Conservation (phyloP, 2,329 filamentous ascomycete species). For the Ustilaginoidea virens region DNA sequence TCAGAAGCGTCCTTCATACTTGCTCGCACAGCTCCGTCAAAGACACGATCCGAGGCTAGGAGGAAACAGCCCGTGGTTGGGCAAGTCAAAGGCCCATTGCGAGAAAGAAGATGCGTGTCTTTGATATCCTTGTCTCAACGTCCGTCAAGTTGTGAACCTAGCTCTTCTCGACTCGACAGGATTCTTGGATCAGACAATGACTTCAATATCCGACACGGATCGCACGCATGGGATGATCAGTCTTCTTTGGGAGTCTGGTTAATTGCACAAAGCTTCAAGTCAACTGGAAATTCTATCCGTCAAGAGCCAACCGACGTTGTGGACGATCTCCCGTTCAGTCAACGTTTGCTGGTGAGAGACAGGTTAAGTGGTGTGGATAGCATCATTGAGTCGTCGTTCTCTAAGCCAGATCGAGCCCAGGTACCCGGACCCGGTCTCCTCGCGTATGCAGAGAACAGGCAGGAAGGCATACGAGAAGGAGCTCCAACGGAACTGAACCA, state of each 20-base stretch:
- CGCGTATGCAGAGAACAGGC: neutral
- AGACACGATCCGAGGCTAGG: slow-evolving; percentile 1
- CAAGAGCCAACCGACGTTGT: slow-evolving; percentile 6
- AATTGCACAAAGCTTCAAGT: slow-evolving; percentile 17
- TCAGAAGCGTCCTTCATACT: neutral
- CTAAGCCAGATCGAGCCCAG: slow-evolving; percentile 1
- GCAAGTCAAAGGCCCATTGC: neutral
- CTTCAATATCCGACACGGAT: slow-evolving; percentile 14
- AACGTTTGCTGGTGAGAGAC: too few relatives aligned
- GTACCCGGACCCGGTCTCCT: neutral
- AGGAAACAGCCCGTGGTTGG: neutral
- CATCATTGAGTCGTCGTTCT: slow-evolving; percentile 5
- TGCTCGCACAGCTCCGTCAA: neutral
- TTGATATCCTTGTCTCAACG: slow-evolving; percentile 1
- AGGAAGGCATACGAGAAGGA: too few relatives aligned
- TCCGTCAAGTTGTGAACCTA: slow-evolving; percentile 3
- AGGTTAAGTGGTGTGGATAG: slow-evolving; percentile 5
- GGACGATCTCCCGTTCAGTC: neutral
- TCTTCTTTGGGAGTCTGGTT: slow-evolving; percentile 22
- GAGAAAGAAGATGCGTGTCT: slow-evolving; percentile 1
- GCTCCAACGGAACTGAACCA: too few relatives aligned
- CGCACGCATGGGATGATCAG: slow-evolving; percentile 17
- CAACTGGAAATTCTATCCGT: slow-evolving; percentile 11
- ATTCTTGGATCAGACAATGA: slow-evolving; percentile 10
- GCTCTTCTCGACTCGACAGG: slow-evolving; percentile 6